Conservation (phyloP, 2,329 filamentous ascomycete genomes). For the Neopestalotiopsis rosae region DNA sequence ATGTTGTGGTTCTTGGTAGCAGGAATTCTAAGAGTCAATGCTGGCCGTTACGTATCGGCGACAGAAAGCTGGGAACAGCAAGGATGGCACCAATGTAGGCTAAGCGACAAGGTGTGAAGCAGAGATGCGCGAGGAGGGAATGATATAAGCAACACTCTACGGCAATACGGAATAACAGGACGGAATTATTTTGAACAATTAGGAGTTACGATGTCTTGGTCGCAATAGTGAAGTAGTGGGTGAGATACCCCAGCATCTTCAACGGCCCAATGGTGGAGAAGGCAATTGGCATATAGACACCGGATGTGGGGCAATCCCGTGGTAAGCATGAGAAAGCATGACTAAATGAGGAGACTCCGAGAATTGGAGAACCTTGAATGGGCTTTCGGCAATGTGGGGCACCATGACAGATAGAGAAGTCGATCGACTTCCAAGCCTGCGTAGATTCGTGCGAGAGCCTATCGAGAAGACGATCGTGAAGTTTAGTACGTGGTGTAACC, state of each 20-base stretch:
- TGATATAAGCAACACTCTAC: not conserved
- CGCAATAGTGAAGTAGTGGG: not conserved
- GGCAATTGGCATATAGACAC: not conserved
- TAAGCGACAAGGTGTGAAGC: not conserved
- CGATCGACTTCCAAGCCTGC: not conserved
- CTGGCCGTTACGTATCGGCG: not conserved
- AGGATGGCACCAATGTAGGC: not conserved
- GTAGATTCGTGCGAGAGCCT: not conserved
- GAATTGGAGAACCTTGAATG: slow-evolving; percentile 2
- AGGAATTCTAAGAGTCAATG: not conserved
- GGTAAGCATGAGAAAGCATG: slow-evolving; percentile 8
- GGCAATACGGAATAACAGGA: too few species aligned
- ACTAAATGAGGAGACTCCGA: slow-evolving; percentile 12
- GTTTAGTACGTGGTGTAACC: not conserved
- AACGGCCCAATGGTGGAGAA: not conserved
- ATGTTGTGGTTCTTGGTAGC: not conserved
- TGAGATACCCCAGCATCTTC: not conserved
- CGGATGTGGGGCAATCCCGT: not conserved
- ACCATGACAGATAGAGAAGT: not conserved
- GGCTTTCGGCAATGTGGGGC: not conserved
- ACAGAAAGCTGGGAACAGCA: not conserved
- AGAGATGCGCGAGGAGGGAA: not conserved
- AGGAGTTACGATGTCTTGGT: not conserved
- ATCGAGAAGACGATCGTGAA: not conserved
- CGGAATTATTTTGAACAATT: not conserved